Percentiles rank a stretch among this genome's conserved stretches.
Conservation (phyloP, 208 protist species). For the Acanthamoeba healyi region DNA sequence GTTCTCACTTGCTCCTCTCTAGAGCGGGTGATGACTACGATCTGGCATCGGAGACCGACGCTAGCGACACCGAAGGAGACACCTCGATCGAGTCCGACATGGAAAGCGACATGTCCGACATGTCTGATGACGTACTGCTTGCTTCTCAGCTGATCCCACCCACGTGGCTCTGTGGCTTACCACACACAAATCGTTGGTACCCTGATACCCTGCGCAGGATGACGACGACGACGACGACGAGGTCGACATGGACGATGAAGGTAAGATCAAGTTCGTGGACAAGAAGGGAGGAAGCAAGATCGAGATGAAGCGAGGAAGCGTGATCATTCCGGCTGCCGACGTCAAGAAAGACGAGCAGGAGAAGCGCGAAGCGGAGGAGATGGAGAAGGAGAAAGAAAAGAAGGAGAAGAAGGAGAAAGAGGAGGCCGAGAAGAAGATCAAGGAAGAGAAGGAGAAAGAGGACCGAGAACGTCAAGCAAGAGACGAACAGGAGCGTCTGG, state of each 20-base stretch:
- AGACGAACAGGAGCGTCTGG: too few species aligned
- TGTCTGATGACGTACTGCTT: background rate
- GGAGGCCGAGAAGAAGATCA: background rate
- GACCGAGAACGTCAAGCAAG: too few species aligned
- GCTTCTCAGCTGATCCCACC: background rate
- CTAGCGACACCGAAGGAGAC: conserved; percentile 28
- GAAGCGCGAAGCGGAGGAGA: background rate
- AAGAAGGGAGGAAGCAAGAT: conserved; percentile 39
- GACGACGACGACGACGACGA: conserved; percentile 39
- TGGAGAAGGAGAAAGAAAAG: background rate
- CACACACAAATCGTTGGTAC: too few species aligned
- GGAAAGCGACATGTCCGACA: conserved; percentile 16
- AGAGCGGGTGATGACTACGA: conserved; percentile 61
- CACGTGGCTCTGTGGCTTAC: background rate
- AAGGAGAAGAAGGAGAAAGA: background rate
- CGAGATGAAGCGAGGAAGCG: conserved; percentile 36
- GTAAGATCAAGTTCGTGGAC: conserved; percentile 28
- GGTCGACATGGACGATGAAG: conserved; percentile 45
- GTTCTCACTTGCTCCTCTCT: background rate
- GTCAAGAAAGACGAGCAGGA: conserved; percentile 22
- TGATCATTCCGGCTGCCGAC: background rate
- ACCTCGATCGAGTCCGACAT: conserved; percentile 50
- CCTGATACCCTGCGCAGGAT: background rate
- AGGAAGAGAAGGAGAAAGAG: conserved; percentile 2
- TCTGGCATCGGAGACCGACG: conserved; percentile 1